phyloP scores from a whole-genome alignment of 1,284 basidiomycete genomes.

The Thelephora terrestris region DNA sequence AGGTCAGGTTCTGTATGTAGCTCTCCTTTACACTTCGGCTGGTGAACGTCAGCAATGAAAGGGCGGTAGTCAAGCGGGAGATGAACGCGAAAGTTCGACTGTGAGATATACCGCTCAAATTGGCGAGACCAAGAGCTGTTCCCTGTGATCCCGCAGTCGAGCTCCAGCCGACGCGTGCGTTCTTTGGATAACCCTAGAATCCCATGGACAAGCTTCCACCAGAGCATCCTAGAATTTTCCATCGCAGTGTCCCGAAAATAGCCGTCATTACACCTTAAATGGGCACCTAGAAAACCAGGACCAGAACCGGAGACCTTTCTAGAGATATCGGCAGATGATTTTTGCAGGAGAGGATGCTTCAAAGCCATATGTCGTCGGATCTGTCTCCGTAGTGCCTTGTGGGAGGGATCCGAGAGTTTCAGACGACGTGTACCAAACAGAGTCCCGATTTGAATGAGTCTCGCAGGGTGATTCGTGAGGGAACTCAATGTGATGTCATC shows the following conservation, averaged over 20 bases:
- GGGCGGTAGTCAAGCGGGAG: conserved; percentile 8
- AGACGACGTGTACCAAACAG: conserved; percentile 63
- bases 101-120: conserved; percentile 11
- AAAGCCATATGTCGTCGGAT: conserved; percentile 46
- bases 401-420: conserved; percentile 30
- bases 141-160: not conserved
- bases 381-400: conserved; percentile 30
- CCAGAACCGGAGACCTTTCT: conserved; percentile 25
- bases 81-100: not conserved
- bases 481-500: conserved; percentile 34
- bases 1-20: conserved; percentile 26
- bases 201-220: conserved; percentile 45
- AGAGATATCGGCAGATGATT: conserved; percentile 20
- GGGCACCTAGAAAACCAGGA: conserved; percentile 50
- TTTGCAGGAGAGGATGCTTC: conserved; percentile 32
- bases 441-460: conserved; percentile 52
- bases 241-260: conserved; percentile 36
- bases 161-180: conserved; percentile 32
- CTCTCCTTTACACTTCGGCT: conserved; percentile 24
- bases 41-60: conserved; percentile 11
- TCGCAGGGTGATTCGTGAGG: conserved; percentile 29
- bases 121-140: conserved; percentile 6
- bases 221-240: conserved; percentile 35
- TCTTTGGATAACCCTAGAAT: conserved; percentile 29
- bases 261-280: conserved; percentile 61